phyloP scores from a whole-genome alignment of 2,329 filamentous ascomycete genomes.

The Aspergillus melleus region DNA sequence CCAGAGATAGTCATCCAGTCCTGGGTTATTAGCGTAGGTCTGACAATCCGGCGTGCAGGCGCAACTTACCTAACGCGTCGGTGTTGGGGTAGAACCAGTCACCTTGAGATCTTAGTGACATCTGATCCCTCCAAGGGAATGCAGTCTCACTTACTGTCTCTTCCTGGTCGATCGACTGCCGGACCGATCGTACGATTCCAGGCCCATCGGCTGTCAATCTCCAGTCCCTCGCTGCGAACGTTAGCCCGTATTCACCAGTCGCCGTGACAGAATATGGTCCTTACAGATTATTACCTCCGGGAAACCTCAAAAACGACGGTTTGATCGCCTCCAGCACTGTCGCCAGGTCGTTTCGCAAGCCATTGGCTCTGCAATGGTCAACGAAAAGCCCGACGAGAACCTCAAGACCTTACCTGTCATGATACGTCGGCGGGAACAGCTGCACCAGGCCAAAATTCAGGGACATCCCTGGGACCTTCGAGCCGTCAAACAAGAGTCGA shows the following conservation, averaged over 20 bases:
- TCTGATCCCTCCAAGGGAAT: background rate
- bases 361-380: slow-evolving; percentile 45
- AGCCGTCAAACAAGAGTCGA: slow-evolving; percentile 28
- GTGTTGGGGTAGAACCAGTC: slow-evolving; percentile 64
- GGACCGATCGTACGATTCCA: slow-evolving; percentile 47
- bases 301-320: slow-evolving; percentile 62
- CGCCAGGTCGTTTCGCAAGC: slow-evolving; percentile 57
- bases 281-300: slow-evolving; percentile 64
- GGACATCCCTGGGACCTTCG: slow-evolving; percentile 18
- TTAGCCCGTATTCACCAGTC: background rate
- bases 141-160: slow-evolving; percentile 35
- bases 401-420: slow-evolving; percentile 9
- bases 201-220: slow-evolving; percentile 34
- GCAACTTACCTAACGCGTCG: slow-evolving; percentile 54
- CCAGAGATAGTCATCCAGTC: slow-evolving; percentile 58
- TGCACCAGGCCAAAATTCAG: slow-evolving; percentile 29
- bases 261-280: background rate
- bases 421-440: slow-evolving; percentile 29
- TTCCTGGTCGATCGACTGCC: slow-evolving; percentile 51
- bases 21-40: background rate
- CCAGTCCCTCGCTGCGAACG: slow-evolving; percentile 24
- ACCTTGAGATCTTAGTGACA: slow-evolving; percentile 18
- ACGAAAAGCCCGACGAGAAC: background rate
- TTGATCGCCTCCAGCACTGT: slow-evolving; percentile 54
- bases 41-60: background rate